Conservation (phyloP, 2,329 filamentous ascomycete species). For the Cylindrodendrum hubeiense region DNA sequence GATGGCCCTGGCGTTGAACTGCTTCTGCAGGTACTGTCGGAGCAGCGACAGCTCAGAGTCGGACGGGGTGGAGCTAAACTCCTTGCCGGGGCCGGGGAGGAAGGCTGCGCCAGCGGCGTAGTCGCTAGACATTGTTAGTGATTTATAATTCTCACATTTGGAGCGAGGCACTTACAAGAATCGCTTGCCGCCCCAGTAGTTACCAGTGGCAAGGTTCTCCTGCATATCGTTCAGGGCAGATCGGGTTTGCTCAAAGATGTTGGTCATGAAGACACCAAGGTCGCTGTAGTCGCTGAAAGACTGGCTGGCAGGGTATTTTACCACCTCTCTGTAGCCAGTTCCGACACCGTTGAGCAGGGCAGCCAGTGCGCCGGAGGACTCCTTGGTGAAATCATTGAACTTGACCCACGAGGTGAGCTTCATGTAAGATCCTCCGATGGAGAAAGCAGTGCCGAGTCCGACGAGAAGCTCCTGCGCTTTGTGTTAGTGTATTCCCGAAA, state of each 20-base stretch:
- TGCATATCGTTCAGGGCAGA: slow-evolving; percentile 7
- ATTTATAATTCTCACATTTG: neutral
- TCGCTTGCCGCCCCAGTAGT: neutral
- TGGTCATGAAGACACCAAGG: slow-evolving; percentile 8
- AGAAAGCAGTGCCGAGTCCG: slow-evolving; percentile 8
- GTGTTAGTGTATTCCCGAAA: neutral
- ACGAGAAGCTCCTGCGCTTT: slow-evolving; percentile 2
- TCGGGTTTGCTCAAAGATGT: slow-evolving; percentile 13
- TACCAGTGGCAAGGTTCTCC: slow-evolving; percentile 8
- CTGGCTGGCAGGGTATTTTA: neutral
- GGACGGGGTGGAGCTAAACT: neutral
- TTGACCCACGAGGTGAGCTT: slow-evolving; percentile 8
- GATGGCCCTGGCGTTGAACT: slow-evolving; percentile 13
- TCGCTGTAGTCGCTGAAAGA: neutral
- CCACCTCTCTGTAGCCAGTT: slow-evolving; percentile 3
- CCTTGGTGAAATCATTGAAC: neutral
- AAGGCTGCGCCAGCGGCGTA: slow-evolving; percentile 5
- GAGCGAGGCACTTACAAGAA: neutral
- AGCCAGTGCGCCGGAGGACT: neutral
- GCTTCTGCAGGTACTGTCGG: slow-evolving; percentile 15
- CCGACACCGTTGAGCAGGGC: slow-evolving; percentile 4
- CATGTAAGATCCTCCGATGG: slow-evolving; percentile 7
- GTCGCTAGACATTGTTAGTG: neutral
- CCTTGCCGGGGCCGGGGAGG: neutral
- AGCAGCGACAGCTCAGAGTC: slow-evolving; percentile 2